phyloP scores from a whole-genome alignment of 2,329 filamentous ascomycete species.

The Trichoderma harzianum region DNA sequence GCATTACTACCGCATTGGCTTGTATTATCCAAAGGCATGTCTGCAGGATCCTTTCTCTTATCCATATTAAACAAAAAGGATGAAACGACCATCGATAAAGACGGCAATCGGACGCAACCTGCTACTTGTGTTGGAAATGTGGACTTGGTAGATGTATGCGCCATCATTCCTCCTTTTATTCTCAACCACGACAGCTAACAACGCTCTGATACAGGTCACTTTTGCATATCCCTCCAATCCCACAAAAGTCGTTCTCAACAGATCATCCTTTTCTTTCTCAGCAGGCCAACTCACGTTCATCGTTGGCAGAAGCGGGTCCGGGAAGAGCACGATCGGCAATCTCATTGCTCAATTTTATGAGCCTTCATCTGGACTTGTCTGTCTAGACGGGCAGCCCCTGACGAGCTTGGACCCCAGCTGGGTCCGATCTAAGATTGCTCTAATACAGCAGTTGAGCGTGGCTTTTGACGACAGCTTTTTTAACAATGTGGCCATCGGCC shows the following conservation, averaged over 20 bases:
- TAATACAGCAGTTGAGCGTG: constrained; percentile 78
- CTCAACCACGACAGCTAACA: constrained; percentile 19
- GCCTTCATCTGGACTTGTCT: constrained; percentile 60
- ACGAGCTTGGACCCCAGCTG: constrained; percentile 63
- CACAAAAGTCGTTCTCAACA: constrained; percentile 54
- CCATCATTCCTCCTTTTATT: neutral
- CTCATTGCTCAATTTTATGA: constrained; percentile 76
- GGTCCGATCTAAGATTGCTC: constrained; percentile 72
- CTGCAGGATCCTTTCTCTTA: constrained; percentile 64
- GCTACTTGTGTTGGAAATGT: constrained; percentile 61
- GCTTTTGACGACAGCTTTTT: constrained; percentile 79
- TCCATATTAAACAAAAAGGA: constrained; percentile 37
- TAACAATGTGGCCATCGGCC: constrained; percentile 74
- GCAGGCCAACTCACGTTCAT: constrained; percentile 74
- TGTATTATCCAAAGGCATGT: constrained; percentile 73
- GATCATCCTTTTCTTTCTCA: constrained; percentile 66
- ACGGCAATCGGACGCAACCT: constrained; percentile 29
- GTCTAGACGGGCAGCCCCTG: constrained; percentile 64
- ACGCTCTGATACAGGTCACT: constrained; percentile 53
- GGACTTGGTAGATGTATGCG: constrained; percentile 62
- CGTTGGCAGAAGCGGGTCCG: constrained; percentile 82
- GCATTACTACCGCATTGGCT: constrained; percentile 73
- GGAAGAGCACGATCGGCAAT: constrained; percentile 85
- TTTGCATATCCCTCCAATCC: constrained; percentile 78
- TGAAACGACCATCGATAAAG: neutral